Conservation (phyloP, 1,284 basidiomycete species). For the Irpex sp. region DNA sequence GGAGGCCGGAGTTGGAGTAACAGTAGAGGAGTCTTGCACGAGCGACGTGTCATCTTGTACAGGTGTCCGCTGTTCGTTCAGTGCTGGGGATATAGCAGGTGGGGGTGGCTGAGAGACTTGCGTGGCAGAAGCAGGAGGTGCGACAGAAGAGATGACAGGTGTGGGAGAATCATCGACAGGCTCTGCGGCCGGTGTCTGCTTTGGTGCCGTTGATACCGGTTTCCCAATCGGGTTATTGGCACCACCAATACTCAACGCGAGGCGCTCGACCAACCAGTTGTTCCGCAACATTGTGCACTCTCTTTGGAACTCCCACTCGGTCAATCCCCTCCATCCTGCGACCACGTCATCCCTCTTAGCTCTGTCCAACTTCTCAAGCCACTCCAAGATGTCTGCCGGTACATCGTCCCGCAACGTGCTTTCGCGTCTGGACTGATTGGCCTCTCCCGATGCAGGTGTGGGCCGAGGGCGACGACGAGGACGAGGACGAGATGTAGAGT, state of each 20-base stretch:
- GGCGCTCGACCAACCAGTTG: neutral
- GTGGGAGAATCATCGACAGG: neutral
- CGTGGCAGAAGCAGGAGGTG: neutral
- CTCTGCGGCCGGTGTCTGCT: neutral
- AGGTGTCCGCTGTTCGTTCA: no score
- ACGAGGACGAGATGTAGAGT: no score
- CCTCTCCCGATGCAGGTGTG: no score
- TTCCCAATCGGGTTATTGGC: neutral
- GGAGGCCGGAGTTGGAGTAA: no score
- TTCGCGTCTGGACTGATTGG: neutral
- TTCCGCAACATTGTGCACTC: neutral
- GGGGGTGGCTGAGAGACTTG: no score
- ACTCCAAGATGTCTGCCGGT: neutral
- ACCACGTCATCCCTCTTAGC: neutral
- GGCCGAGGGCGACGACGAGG: neutral
- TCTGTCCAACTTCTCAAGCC: neutral
- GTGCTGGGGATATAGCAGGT: no score
- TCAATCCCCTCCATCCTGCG: neutral
- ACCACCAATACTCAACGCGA: neutral
- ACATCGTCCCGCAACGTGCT: neutral
- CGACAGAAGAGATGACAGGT: no score
- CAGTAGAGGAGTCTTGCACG: no score
- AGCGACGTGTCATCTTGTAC: no score
- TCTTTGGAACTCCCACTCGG: neutral
- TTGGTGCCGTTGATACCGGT: neutral